These are phyloP conservation scores for Xylaria acuta DNA, from an alignment of 495 filamentous ascomycete species.

Conservation along the genomic window DNA sequence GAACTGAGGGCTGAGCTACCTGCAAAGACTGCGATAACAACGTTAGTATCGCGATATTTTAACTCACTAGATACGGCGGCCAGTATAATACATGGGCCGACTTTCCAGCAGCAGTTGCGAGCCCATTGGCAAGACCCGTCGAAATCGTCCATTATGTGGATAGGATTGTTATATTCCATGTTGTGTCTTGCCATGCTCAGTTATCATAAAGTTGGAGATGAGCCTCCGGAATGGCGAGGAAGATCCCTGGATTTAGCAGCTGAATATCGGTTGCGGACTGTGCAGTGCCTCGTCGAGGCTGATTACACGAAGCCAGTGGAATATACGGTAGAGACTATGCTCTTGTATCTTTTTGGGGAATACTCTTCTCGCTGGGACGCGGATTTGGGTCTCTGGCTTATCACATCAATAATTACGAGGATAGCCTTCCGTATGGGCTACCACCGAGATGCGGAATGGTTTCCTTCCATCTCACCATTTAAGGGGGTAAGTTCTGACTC, in stretches of 20 bases:
- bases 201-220: constrained; percentile 87
- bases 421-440: constrained; percentile 95
- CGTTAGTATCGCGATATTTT: constrained; percentile 77
- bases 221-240: constrained; percentile 81
- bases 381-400: constrained; percentile 81
- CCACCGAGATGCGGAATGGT: constrained; percentile 87
- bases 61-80: constrained; percentile 58
- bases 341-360: constrained; percentile 85
- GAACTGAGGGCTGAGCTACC: constrained; percentile 85
- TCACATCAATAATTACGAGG: constrained; percentile 79
- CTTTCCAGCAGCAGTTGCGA: constrained; percentile 86
- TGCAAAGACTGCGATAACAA: constrained; percentile 78
- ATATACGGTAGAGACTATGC: constrained; percentile 86
- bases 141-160: constrained; percentile 83
- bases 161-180: constrained; percentile 87
- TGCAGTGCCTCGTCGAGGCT: constrained; percentile 84
- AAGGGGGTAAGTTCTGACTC: constrained; percentile 61
- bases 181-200: constrained; percentile 90
- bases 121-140: constrained; percentile 85
- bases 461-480: constrained; percentile 81
- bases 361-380: constrained; percentile 78
- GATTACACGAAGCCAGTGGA: constrained; percentile 89
- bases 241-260: constrained; percentile 78
- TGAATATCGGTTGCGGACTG: constrained; percentile 79
- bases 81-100: constrained; percentile 85